Conservation (phyloP, 2,329 filamentous ascomycete species). For the Colletotrichum sp. region DNA sequence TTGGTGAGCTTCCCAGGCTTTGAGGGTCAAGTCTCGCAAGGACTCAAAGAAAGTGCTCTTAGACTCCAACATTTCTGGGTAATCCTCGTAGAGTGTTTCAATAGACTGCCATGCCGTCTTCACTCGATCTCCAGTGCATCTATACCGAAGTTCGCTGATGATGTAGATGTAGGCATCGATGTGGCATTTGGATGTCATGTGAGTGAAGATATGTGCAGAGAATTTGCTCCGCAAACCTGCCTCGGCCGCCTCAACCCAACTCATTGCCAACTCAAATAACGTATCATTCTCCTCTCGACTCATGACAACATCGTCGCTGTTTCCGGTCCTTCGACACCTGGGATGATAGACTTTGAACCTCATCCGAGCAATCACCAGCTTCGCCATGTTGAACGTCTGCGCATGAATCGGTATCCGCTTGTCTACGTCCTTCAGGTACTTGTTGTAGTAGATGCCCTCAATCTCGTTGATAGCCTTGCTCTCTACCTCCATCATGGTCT, state of each 20-base stretch:
- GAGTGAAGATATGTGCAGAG: conserved; percentile 30
- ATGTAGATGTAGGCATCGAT: conserved; percentile 36
- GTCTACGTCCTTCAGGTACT: conserved; percentile 27
- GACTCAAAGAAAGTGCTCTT: not conserved
- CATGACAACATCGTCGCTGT: conserved; percentile 14
- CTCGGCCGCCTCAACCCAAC: conserved; percentile 26
- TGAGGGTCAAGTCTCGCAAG: not conserved
- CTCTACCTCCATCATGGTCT: conserved; percentile 9
- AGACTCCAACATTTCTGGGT: conserved; percentile 19
- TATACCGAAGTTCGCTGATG: conserved; percentile 30
- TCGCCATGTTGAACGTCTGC: conserved; percentile 25
- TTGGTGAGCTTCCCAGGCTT: not conserved
- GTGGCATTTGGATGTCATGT: conserved; percentile 28
- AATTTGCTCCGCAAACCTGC: conserved; percentile 28
- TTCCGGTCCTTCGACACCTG: conserved; percentile 3
- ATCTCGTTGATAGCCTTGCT: conserved; percentile 31
- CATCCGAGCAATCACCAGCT: conserved; percentile 29
- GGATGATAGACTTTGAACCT: conserved; percentile 34
- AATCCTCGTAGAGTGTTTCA: conserved; percentile 26
- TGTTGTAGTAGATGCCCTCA: conserved; percentile 26
- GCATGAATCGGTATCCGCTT: conserved; percentile 31
- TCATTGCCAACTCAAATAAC: conserved; percentile 28
- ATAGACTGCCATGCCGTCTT: conserved; percentile 30
- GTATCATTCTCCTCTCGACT: conserved; percentile 25
- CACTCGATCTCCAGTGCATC: conserved; percentile 22